Evolutionary conservation across 2,329 filamentous ascomycete genomes (phyloP).

Genomic region (Zasmidium cellare): DNA sequence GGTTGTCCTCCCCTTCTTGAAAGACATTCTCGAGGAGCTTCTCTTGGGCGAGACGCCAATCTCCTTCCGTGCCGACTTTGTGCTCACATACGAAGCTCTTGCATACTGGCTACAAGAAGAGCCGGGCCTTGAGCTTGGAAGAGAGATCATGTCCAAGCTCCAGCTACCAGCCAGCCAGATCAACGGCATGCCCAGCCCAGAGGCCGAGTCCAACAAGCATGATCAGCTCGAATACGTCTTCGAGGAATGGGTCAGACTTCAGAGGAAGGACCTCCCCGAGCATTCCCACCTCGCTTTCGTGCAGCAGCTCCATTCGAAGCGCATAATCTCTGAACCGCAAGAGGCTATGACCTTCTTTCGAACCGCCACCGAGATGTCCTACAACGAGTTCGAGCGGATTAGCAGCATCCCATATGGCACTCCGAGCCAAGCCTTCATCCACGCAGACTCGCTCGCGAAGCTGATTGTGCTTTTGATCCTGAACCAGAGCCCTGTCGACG

Average conservation of each 20-base stretch:
- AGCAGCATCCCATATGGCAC: constrained; percentile 60
- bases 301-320: constrained; percentile 74
- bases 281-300: constrained; percentile 75
- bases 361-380: constrained; percentile 75
- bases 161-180: constrained; percentile 58
- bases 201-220: constrained; percentile 60
- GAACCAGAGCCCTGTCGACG: constrained; percentile 64
- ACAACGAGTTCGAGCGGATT: constrained; percentile 74
- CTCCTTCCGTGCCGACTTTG: constrained; percentile 81
- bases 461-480: constrained; percentile 75
- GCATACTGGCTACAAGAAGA: constrained; percentile 80
- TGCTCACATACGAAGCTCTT: constrained; percentile 75
- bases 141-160: constrained; percentile 69
- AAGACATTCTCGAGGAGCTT: constrained; percentile 74
- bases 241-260: constrained; percentile 88
- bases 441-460: constrained; percentile 79
- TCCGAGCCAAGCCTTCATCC: constrained; percentile 60
- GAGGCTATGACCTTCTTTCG: constrained; percentile 79
- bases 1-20: constrained; percentile 75
- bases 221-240: constrained; percentile 95
- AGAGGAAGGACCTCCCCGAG: constrained; percentile 73
- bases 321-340: constrained; percentile 71
- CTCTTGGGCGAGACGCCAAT: constrained; percentile 76
- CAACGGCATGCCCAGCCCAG: constrained; percentile 57
- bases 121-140: constrained; percentile 62